A percentile compares a stretch with the other conserved stretches of the same genome.
Conservation (phyloP, 768 basidiomycete genomes). For the Leccinum ochraceum region DNA sequence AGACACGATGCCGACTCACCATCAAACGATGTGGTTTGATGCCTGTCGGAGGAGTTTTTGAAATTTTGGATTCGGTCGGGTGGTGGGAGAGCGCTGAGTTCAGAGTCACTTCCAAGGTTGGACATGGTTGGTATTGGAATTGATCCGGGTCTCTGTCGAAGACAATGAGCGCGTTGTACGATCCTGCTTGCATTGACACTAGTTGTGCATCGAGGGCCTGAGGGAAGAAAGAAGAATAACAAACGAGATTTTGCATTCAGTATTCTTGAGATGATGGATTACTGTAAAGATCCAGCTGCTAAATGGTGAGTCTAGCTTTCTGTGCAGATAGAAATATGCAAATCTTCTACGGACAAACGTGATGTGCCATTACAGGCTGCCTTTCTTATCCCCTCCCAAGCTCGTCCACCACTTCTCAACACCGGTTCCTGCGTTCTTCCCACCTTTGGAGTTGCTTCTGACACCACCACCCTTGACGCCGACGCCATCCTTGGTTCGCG, state of each 20-base stretch:
- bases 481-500: not conserved
- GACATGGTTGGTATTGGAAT: no score
- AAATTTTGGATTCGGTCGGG: no score
- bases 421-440: not conserved
- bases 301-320: no score
- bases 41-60: no score
- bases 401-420: slow-evolving; percentile 49
- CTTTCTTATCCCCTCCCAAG: slow-evolving; percentile 27
- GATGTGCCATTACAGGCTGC: not conserved
- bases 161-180: not conserved
- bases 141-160: no score
- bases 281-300: no score
- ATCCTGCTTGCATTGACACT: no score
- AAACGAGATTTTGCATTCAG: not conserved
- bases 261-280: not conserved
- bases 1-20: no score
- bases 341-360: not conserved
- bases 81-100: no score
- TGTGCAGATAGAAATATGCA: no score
- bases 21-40: no score
- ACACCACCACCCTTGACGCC: slow-evolving; percentile 14
- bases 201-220: not conserved
- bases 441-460: not conserved
- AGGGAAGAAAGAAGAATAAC: not conserved
- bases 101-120: no score